phyloP scores from a whole-genome alignment of 495 filamentous ascomycete species.

The Aspergillus saccharolyticus region DNA sequence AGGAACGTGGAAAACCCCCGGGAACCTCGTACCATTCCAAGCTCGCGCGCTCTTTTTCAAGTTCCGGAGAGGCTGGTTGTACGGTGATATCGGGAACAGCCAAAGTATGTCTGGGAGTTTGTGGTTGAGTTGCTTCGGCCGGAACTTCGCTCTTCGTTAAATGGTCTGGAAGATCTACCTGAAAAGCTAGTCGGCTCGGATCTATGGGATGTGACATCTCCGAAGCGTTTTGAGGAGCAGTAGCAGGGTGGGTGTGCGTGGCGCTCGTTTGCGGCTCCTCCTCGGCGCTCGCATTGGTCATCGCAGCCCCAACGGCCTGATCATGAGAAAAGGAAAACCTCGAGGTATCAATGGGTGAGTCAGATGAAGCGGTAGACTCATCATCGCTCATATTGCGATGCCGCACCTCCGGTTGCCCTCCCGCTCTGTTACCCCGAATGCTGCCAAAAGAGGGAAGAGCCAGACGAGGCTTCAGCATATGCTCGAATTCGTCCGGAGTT shows the following conservation, averaged over 20 bases:
- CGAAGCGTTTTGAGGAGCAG: background rate
- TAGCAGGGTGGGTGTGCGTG: background rate
- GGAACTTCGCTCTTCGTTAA: background rate
- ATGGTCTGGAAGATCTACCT: background rate
- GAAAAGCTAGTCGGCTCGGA: background rate
- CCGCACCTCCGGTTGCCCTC: constrained; percentile 14
- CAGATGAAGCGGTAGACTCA: constrained; percentile 35
- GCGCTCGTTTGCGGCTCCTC: constrained; percentile 1
- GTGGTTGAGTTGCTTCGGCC: background rate
- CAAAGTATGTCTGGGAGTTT: constrained; percentile 11
- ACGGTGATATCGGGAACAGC: constrained; percentile 44
- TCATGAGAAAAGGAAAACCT: constrained; percentile 53
- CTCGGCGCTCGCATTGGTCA: constrained; percentile 37
- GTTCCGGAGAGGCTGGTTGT: constrained; percentile 41
- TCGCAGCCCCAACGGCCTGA: constrained; percentile 54
- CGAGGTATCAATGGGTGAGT: constrained; percentile 20
- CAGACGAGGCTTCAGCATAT: constrained; percentile 67
- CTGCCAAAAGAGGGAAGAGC: constrained; percentile 82
- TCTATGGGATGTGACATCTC: constrained; percentile 2
- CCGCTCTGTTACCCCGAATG: constrained; percentile 48
- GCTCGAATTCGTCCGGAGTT: constrained; percentile 53
- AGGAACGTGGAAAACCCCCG: constrained; percentile 32
- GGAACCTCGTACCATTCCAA: constrained; percentile 33
- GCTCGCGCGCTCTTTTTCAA: constrained; percentile 34
- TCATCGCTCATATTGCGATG: constrained; percentile 33